Base-by-base conservation (phyloP, 768 basidiomycete species). In the Suillus plorans region DNA sequence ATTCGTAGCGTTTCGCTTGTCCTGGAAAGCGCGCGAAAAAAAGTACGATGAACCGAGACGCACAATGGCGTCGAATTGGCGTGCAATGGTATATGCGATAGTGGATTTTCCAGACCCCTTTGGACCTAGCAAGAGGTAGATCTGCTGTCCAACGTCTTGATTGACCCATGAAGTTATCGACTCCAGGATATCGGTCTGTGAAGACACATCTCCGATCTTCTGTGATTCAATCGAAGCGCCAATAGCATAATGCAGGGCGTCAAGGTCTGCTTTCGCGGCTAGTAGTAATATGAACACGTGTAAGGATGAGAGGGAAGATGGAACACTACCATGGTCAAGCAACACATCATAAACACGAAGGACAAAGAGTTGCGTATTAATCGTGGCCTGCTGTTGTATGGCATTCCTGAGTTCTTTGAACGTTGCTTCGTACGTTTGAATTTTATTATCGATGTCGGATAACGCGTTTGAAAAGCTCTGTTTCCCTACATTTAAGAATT, bases 1-100 rank as follows among this genome's bases (percentile, higher is more conserved):
- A 60, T 73, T 68, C 64, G 66, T 62, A 39, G 71, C 66, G 42
- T 74, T 67, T 47, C 70, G 14, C 52, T 37, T 68, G 41, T 63
- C 64, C 13, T 69, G 45, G 14, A 61, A 64, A 6, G 61, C 64
- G 2, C 64, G 68, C 22, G 69, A 63, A 63, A 79, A 74, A 61
- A 71, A 79, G 22, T 71, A 73, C 6, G 74, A 74, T 28, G 77
- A 76, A 20, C 77, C 77, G 2, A 78, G 64, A 31, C 77, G 70
- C 37, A 64, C 20, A 49, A 75, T 67, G 13, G 64, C 63, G 13
- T 74, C 69, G 34, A 75, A 76, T 13, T 68, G 49, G 25, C 59
- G 59, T 57, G 77, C 76, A 25, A 75, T 71, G 8, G 73, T 69
- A 55, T 75, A 71, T 4, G 77, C 78, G 25, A 78, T 63, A 1